Evolutionary conservation across 106 monocot species (phyloP).

Genomic region (Dioscorea alata): DNA sequence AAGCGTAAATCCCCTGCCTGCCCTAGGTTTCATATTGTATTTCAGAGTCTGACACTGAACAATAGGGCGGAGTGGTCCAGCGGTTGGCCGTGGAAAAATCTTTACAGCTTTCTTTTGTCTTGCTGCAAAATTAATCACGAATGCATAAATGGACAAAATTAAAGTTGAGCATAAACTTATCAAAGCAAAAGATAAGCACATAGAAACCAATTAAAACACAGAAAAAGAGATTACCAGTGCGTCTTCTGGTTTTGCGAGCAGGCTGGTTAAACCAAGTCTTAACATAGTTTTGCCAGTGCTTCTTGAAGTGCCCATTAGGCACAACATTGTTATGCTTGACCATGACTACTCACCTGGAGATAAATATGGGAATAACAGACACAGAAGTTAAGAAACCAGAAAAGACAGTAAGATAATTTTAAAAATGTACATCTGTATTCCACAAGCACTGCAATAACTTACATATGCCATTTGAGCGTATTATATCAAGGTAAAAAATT

Average conservation of each 20-base stretch:
- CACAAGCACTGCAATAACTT: no score
- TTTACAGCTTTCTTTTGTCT: conserved; percentile 63
- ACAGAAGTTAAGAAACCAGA: no score
- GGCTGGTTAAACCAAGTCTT: conserved; percentile 68
- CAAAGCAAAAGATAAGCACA: not conserved
- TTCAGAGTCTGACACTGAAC: conserved; percentile 54
- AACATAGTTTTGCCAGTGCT: conserved; percentile 70
- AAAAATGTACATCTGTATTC: no score
- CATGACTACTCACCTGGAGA: conserved; percentile 21
- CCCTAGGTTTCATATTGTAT: conserved; percentile 62
- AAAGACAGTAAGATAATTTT: no score
- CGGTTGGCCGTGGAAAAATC: conserved; percentile 58
- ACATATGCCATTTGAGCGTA: no score
- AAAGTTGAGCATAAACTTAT: no score
- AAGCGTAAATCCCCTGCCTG: conserved; percentile 55
- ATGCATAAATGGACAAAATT: not conserved
- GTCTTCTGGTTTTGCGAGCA: conserved; percentile 41
- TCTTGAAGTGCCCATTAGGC: conserved; percentile 54
- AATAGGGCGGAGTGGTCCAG: conserved; percentile 57
- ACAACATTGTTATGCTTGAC: conserved; percentile 65
- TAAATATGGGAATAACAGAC: no score
- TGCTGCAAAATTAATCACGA: conserved; percentile 18
- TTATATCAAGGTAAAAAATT: no score
- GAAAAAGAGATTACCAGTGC: conserved; percentile 21
- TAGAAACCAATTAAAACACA: not conserved